Percentiles rank a stretch among this genome's conserved stretches.
Evolutionary conservation across 768 basidiomycete species (phyloP).

Genomic region (Trametes sanguinea): DNA sequence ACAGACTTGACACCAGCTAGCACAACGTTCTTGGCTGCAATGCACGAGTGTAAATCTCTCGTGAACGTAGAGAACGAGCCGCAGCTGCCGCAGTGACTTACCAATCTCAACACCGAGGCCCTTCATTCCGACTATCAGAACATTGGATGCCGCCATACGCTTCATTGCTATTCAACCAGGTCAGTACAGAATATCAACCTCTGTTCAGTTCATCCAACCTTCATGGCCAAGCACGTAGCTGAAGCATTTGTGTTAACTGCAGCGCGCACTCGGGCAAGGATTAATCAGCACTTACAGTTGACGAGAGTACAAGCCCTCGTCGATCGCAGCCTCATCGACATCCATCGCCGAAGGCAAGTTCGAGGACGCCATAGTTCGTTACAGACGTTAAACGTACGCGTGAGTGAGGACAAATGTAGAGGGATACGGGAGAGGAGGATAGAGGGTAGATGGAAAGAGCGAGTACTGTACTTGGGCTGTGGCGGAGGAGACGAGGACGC

Average conservation of each 20-base stretch:
- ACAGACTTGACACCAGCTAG: conserved; percentile 98
- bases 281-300: conserved; percentile 69
- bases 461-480: conserved; percentile 12
- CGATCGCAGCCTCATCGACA: conserved; percentile 84
- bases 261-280: conserved; percentile 1
- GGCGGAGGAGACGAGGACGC: conserved; percentile 13
- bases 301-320: conserved; percentile 92
- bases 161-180: conserved; percentile 85
- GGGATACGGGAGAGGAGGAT: conserved; percentile 8
- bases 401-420: conserved; percentile 5
- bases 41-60: conserved; percentile 4
- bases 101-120: conserved; percentile 97
- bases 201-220: conserved; percentile 49
- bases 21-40: conserved; percentile 87
- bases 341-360: conserved; percentile 65
- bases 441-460: conserved; percentile 9
- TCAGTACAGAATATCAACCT: background rate
- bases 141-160: conserved; percentile 95
- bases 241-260: conserved; percentile 19
- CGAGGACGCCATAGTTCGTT: conserved; percentile 39
- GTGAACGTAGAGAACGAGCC: background rate
- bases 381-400: conserved; percentile 4
- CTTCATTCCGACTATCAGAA: conserved; percentile 88
- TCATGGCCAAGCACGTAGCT: conserved; percentile 97
- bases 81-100: conserved; percentile 30